phyloP scores from a whole-genome alignment of 306 rosid genomes.

The Urtica urens region DNA sequence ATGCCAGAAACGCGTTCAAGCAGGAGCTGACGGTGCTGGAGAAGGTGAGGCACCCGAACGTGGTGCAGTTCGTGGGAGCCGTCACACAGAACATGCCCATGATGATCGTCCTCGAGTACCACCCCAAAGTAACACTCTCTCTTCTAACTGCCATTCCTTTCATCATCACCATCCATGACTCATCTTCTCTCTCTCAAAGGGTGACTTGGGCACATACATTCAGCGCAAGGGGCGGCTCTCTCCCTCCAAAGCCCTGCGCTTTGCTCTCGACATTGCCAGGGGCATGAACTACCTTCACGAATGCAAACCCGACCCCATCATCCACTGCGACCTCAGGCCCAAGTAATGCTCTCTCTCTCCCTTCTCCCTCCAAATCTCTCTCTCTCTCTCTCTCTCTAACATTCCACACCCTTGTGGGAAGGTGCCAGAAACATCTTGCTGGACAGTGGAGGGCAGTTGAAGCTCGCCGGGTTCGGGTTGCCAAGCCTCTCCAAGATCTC shows the following conservation, averaged over 20 bases:
- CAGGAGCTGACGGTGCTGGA: constrained; percentile 79
- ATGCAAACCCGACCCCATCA: constrained; percentile 92
- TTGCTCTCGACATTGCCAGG: constrained; percentile 96
- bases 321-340: constrained; percentile 97
- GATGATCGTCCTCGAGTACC: constrained; percentile 97
- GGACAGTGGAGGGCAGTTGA: constrained; percentile 91
- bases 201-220: constrained; percentile 77
- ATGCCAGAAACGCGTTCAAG: constrained; percentile 86
- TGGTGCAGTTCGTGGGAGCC: constrained; percentile 98
- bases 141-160: not conserved
- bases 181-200: constrained; percentile 33
- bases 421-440: constrained; percentile 99
- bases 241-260: constrained; percentile 73
- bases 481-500: constrained; percentile 51
- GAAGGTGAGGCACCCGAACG: constrained; percentile 95
- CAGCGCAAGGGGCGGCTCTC: constrained; percentile 89
- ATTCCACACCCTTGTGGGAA: constrained; percentile 72
- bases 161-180: constrained; percentile 14
- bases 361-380: no score
- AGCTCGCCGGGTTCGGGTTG: constrained; percentile 87
- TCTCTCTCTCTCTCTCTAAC: no score
- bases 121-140: constrained; percentile 54
- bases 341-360: no score
- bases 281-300: constrained; percentile 99
- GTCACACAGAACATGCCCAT: constrained; percentile 96